Percentiles rank a stretch among this genome's conserved stretches.
phyloP scores from a whole-genome alignment of 768 basidiomycete species.

The Pleurotus citrinopileatus region DNA sequence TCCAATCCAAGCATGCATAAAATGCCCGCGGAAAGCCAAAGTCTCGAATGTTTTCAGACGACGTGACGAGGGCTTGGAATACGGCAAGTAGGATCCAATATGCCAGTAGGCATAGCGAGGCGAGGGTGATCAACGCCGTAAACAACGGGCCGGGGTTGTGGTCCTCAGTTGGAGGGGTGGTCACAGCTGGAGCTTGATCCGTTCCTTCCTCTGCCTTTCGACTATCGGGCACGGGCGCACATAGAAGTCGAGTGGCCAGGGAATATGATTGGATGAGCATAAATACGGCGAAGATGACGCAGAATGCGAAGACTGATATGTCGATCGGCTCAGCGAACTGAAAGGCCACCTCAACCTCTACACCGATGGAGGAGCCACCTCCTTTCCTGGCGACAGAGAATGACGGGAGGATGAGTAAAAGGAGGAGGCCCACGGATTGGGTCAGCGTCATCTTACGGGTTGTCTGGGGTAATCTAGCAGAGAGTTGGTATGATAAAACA shows the following conservation, averaged over 20 bases:
- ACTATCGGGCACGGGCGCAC: not conserved
- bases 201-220: not conserved
- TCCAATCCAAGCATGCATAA: too few species aligned
- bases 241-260: not conserved
- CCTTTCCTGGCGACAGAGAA: not conserved
- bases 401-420: not conserved
- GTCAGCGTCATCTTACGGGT: not conserved
- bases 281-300: not conserved
- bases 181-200: too few species aligned
- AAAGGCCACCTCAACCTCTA: not conserved
- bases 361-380: not conserved
- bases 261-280: not conserved
- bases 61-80: too few species aligned
- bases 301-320: not conserved
- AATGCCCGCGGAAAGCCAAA: too few species aligned
- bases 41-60: too few species aligned
- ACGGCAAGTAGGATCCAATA: too few species aligned
- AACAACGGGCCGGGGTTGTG: too few species aligned
- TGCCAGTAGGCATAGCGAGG: too few species aligned
- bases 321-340: not conserved
- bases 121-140: too few species aligned
- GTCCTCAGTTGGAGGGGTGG: too few species aligned
- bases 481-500: too few species aligned
- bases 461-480: not conserved
- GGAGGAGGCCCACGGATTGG: not conserved